phyloP scores from a whole-genome alignment of 192 early-diverging fungal genomes.

The Spizellomyces sp. region DNA sequence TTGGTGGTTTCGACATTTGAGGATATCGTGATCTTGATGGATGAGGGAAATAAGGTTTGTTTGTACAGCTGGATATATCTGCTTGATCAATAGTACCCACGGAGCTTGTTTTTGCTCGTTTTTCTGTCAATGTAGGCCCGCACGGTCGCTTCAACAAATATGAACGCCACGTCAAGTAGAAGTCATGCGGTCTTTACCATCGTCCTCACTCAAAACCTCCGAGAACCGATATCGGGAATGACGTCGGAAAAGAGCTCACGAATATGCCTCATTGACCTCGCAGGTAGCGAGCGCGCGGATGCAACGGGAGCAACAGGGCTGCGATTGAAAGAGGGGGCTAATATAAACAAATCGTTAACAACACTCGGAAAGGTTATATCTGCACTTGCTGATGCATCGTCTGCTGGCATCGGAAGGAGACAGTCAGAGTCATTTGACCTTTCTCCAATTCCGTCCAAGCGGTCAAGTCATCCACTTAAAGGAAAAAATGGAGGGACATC shows the following conservation, averaged over 20 bases:
- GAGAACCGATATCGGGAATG: slow-evolving; percentile 5
- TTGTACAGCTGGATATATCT: no score
- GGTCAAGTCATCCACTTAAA: background rate
- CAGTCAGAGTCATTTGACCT: background rate
- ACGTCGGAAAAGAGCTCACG: slow-evolving; percentile 3
- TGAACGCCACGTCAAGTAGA: slow-evolving; percentile 91
- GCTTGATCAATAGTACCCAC: slow-evolving; percentile 37
- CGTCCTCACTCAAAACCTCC: slow-evolving; percentile 49
- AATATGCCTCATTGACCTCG: slow-evolving; percentile 79
- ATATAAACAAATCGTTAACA: slow-evolving; percentile 92
- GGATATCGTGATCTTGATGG: slow-evolving; percentile 79
- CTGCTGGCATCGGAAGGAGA: slow-evolving; percentile 1
- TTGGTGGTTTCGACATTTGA: slow-evolving; percentile 84
- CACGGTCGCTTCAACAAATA: slow-evolving; percentile 90
- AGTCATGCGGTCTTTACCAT: slow-evolving; percentile 48
- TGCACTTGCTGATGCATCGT: slow-evolving; percentile 72
- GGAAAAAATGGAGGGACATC: background rate
- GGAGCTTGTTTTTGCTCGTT: slow-evolving; percentile 29
- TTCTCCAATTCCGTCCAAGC: background rate
- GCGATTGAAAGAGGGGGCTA: slow-evolving; percentile 88
- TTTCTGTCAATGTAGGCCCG: slow-evolving; percentile 78
- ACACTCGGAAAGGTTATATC: slow-evolving; percentile 94
- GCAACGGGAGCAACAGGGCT: slow-evolving; percentile 81
- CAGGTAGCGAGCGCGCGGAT: slow-evolving; percentile 90
- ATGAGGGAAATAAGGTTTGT: slow-evolving; percentile 76